phyloP scores from a whole-genome alignment of 352 stramenopile genomes.

The Globisporangium alternatum region DNA sequence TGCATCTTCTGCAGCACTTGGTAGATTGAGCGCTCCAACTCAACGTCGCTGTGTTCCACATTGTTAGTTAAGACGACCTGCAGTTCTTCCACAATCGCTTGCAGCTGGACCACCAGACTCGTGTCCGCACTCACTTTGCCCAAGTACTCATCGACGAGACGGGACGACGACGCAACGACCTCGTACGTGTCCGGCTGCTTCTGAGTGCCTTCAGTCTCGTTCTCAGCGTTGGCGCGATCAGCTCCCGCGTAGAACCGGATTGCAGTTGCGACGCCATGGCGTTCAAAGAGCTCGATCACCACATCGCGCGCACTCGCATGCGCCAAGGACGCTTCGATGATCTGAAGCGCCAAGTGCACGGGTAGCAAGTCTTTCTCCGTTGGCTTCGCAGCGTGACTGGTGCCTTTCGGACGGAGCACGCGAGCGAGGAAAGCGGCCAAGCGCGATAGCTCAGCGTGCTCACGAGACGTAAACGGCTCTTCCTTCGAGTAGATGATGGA shows the following conservation, averaged over 20 bases:
- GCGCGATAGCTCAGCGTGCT: constrained; percentile 31
- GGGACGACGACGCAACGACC: constrained; percentile 26
- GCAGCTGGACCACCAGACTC: constrained; percentile 32
- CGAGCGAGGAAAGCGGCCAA: constrained; percentile 52
- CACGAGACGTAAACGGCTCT: constrained; percentile 24
- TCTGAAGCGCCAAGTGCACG: constrained; percentile 43
- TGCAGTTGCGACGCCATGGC: constrained; percentile 46
- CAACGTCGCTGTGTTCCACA: not conserved
- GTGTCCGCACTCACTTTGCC: constrained; percentile 26
- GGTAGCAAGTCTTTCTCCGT: constrained; percentile 29
- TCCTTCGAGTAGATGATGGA: constrained; percentile 34
- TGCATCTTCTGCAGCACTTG: constrained; percentile 24
- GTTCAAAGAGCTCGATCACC: constrained; percentile 43
- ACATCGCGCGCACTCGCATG: constrained; percentile 19
- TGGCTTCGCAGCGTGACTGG: not conserved
- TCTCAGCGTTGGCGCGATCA: not conserved
- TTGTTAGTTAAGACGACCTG: constrained; percentile 10
- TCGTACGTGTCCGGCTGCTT: constrained; percentile 21
- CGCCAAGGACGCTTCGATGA: constrained; percentile 38
- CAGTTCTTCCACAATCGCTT: constrained; percentile 29
- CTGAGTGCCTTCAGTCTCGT: not conserved
- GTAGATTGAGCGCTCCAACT: constrained; percentile 5
- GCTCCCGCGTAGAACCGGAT: constrained; percentile 44
- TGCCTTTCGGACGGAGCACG: constrained; percentile 47
- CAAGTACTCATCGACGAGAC: constrained; percentile 49